Evolutionary conservation across 768 basidiomycete genomes (phyloP).

Genomic region (Fomitopsis pulvina): DNA sequence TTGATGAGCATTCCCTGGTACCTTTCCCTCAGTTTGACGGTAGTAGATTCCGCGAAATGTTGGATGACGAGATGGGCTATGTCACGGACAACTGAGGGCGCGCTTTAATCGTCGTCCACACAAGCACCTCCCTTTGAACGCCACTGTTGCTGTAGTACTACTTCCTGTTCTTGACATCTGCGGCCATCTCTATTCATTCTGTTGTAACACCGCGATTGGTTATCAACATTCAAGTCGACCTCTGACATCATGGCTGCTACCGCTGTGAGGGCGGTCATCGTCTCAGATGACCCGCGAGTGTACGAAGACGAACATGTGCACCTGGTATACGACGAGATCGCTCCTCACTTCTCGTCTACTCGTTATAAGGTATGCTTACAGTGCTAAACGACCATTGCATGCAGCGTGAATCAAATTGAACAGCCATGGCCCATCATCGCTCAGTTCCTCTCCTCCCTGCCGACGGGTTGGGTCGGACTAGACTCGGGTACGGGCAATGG

Average conservation of each 20-base stretch:
- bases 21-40: conserved; percentile 68
- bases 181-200: conserved; percentile 1
- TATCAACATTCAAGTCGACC: background rate
- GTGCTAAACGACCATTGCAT: background rate
- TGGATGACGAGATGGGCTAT: conserved; percentile 82
- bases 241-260: conserved; percentile 5
- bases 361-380: conserved; percentile 66
- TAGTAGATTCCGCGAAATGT: conserved; percentile 53
- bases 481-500: conserved; percentile 98
- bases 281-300: conserved; percentile 40
- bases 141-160: background rate
- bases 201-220: background rate
- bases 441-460: conserved; percentile 61
- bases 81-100: conserved; percentile 7
- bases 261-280: conserved; percentile 14
- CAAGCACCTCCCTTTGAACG: conserved; percentile 2
- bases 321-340: conserved; percentile 78
- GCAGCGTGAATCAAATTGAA: background rate
- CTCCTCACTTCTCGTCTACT: conserved; percentile 81
- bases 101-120: too few species aligned
- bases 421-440: conserved; percentile 91
- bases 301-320: conserved; percentile 81
- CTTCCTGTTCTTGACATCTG: background rate
- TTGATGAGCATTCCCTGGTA: conserved; percentile 38
- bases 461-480: conserved; percentile 78